Base-by-base conservation (phyloP, 352 stramenopile genomes). In the Globisporangium abappressorium region DNA sequence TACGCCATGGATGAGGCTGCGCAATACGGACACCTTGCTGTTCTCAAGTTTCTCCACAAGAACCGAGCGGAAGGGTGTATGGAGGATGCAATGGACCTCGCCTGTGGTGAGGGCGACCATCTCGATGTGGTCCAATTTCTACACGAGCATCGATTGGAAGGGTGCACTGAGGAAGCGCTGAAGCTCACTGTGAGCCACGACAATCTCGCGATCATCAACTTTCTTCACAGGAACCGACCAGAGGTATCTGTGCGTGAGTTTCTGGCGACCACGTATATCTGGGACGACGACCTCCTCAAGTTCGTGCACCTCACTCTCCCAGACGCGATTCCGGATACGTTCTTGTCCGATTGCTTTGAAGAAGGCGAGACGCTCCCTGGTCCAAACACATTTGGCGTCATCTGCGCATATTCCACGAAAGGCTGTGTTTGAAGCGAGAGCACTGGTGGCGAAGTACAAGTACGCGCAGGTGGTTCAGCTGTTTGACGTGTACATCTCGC, bases 111-210 rank as follows among this genome's bases (percentile, higher is more conserved):
- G 12, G 51, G 24, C n/a, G 57, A 63, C 22, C 28, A 18, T 20
- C 51, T 57, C 14, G 51, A 57, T 15, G 30, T 36, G 24, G 51
- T 57, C 18, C 51, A 57, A 15, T 57, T 36, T 57, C 24, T 57
- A 0, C 51, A 57, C 24, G 51, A 36, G 12, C 22, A 57, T 28
- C 24, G 24, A 36, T 34, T 3, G 11, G 24, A 57, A 57, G 51
- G 14, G 15, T 9, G 28, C 51, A 57, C 51, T 3, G 14, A 26
- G 14, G 4, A 28, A 18, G 28, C 51, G 4, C 18, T 57, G 24
- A 14, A 57, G 51, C 28, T 26, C 12, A 24, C 51, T 15, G 12
- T 22, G 2, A 28, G 20, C 12, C 30, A 57, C 51, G 24, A 34
- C 14, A 18, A 57, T 28, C 30, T 57, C 12, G 51, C 28, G 12